Percentiles rank a stretch among this genome's conserved stretches.
phyloP scores from a whole-genome alignment of 345 rosid genomes.

The Turritis glabra region DNA sequence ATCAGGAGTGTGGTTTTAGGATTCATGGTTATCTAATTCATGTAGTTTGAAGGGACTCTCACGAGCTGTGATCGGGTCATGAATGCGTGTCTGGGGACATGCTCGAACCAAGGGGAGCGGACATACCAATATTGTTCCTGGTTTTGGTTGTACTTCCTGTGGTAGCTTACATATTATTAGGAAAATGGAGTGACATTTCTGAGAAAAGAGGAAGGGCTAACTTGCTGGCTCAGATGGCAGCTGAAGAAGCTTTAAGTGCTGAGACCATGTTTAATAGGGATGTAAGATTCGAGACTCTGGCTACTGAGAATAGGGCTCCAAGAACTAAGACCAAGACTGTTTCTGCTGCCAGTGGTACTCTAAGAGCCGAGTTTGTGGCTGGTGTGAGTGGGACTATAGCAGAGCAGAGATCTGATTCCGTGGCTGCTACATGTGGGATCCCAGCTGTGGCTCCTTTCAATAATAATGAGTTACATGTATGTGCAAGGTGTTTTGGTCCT shows the following conservation, averaged over 20 bases:
- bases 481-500: constrained; percentile 73
- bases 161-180: constrained; percentile 69
- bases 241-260: constrained; percentile 73
- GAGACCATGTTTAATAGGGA: constrained; percentile 37
- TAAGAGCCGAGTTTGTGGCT: constrained; percentile 24
- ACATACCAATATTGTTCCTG: constrained; percentile 70
- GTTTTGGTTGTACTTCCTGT: constrained; percentile 87
- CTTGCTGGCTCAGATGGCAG: constrained; percentile 70
- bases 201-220: constrained; percentile 59
- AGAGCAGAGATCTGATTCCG: constrained; percentile 20
- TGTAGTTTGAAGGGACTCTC: constrained; percentile 41
- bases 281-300: constrained; percentile 28
- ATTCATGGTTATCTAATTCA: constrained; percentile 30
- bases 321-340: constrained; percentile 22
- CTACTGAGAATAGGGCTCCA: constrained; percentile 22
- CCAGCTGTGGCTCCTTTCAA: constrained; percentile 47
- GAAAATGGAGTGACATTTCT: constrained; percentile 82
- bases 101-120: constrained; percentile 96
- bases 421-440: constrained; percentile 44
- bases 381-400: constrained; percentile 17
- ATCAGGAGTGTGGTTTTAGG: neutral
- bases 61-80: constrained; percentile 53
- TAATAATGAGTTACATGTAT: constrained; percentile 54
- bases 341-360: constrained; percentile 8
- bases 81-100: constrained; percentile 78